Percentiles rank a stretch among this genome's conserved stretches.
These are phyloP conservation scores for Thyridium curvatum DNA, from an alignment of 2,329 filamentous ascomycete genomes.

Conservation along the genomic window DNA sequence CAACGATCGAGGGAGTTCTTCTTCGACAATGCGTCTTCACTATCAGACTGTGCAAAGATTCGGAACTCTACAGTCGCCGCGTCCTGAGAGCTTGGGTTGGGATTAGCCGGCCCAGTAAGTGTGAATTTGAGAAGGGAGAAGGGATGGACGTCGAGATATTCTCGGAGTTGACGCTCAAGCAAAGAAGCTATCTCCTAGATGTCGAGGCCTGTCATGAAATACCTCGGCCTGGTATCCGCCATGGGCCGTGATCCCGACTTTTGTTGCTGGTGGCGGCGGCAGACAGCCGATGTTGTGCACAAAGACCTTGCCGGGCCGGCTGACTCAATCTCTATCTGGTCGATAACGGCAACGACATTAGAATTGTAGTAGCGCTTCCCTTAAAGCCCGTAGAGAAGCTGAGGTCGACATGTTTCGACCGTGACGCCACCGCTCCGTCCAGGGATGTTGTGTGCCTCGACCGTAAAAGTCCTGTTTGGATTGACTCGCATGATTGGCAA, in stretches of 20 bases:
- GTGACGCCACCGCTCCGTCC: conserved; percentile 27
- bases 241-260: conserved; percentile 17
- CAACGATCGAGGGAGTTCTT: neutral
- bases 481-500: conserved; percentile 32
- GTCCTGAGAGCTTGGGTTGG: conserved; percentile 20
- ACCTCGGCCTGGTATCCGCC: conserved; percentile 18
- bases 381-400: conserved; percentile 41
- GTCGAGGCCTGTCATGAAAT: conserved; percentile 10
- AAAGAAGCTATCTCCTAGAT: conserved; percentile 13
- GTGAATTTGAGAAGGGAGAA: conserved; percentile 19
- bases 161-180: conserved; percentile 8
- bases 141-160: conserved; percentile 12
- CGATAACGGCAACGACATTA: conserved; percentile 22
- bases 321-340: conserved; percentile 36
- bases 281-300: conserved; percentile 24
- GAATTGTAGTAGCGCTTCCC: conserved; percentile 30
- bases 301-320: conserved; percentile 20
- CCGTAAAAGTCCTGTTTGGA: conserved; percentile 27
- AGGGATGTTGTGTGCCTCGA: conserved; percentile 32
- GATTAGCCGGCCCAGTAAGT: conserved; percentile 17
- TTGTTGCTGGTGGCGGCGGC: conserved; percentile 23
- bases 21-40: conserved; percentile 15
- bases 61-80: conserved; percentile 25
- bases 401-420: conserved; percentile 9
- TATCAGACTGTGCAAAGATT: conserved; percentile 29